Percentiles rank a stretch among this genome's conserved stretches.
Conservation (phyloP, 805 yeast genomes). For the Trichomonascus vanleenenianus region DNA sequence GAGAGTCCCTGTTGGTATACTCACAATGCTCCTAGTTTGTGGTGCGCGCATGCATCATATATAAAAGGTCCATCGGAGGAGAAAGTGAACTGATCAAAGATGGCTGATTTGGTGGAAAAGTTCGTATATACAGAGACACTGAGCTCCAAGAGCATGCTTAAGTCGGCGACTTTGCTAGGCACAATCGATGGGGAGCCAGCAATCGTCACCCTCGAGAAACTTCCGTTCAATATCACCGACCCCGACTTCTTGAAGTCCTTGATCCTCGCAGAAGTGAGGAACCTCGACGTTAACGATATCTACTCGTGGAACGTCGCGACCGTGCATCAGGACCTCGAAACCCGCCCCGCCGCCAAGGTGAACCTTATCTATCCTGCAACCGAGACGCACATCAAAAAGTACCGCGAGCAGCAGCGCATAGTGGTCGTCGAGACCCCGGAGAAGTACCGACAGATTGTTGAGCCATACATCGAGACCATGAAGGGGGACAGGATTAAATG, state of each 20-base stretch:
- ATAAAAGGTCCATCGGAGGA: too few species aligned
- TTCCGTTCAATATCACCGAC: constrained; percentile 41
- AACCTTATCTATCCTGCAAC: constrained; percentile 88
- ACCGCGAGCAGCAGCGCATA: constrained; percentile 50
- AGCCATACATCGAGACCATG: constrained; percentile 72
- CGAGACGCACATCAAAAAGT: constrained; percentile 72
- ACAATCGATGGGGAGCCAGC: constrained; percentile 53
- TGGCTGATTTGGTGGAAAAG: neutral
- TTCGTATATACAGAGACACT: constrained; percentile 3
- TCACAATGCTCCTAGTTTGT: too few species aligned
- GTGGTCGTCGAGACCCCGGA: constrained; percentile 76
- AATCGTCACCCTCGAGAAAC: constrained; percentile 63
- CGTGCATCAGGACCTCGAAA: constrained; percentile 36
- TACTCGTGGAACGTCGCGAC: constrained; percentile 72
- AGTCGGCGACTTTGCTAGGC: constrained; percentile 63
- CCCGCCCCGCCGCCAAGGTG: constrained; percentile 55
- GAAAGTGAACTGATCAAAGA: too few species aligned
- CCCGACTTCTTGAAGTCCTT: constrained; percentile 2
- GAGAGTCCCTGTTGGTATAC: too few species aligned
- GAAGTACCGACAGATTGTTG: constrained; percentile 50
- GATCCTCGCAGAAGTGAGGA: constrained; percentile 21
- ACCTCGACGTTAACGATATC: constrained; percentile 67
- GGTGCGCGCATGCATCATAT: too few species aligned
- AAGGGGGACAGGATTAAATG: constrained; percentile 74
- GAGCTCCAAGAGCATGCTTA: constrained; percentile 50